A percentile compares a stretch with the other conserved stretches of the same genome.
These are phyloP conservation scores for Tubosaeta sp. DNA, from an alignment of 768 basidiomycete genomes.

Conservation along the genomic window DNA sequence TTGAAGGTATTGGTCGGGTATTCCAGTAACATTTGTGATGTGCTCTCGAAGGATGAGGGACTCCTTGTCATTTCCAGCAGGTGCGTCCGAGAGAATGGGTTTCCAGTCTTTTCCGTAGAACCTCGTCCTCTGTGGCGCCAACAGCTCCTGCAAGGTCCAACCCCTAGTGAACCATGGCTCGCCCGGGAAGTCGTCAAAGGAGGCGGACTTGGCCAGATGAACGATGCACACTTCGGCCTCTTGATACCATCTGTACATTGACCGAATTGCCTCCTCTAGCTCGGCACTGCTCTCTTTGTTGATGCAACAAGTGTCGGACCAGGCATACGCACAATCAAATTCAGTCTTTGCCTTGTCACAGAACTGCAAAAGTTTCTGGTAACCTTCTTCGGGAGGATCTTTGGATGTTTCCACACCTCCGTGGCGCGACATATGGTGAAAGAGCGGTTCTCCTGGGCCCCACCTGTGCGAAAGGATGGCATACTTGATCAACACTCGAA, in stretches of 20 bases:
- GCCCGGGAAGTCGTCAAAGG: conserved; percentile 5
- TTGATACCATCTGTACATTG: conserved; percentile 29
- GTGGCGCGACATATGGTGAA: not conserved
- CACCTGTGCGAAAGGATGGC: conserved; percentile 3
- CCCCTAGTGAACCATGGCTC: conserved; percentile 24
- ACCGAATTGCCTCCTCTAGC: conserved; percentile 28
- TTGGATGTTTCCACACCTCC: conserved; percentile 5
- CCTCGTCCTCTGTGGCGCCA: conserved; percentile 12
- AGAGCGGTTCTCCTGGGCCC: not conserved
- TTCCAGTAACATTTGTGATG: conserved; percentile 10
- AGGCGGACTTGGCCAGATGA: conserved; percentile 13
- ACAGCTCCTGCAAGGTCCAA: conserved; percentile 19
- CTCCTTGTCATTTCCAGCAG: conserved; percentile 8
- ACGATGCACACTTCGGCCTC: conserved; percentile 21
- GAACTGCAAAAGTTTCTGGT: conserved; percentile 14
- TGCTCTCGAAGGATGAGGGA: conserved; percentile 7
- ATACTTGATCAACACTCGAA: not conserved
- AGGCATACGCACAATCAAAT: conserved; percentile 17
- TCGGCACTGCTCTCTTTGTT: conserved; percentile 27
- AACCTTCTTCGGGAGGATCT: conserved; percentile 1
- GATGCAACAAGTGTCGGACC: conserved; percentile 25
- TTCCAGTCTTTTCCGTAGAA: conserved; percentile 20
- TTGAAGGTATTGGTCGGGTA: conserved; percentile 9
- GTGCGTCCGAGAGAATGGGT: conserved; percentile 7
- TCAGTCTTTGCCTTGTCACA: conserved; percentile 15